These are phyloP conservation scores for Anastatica hierochuntica DNA, from an alignment of 345 rosid species.

Conservation along the genomic window DNA sequence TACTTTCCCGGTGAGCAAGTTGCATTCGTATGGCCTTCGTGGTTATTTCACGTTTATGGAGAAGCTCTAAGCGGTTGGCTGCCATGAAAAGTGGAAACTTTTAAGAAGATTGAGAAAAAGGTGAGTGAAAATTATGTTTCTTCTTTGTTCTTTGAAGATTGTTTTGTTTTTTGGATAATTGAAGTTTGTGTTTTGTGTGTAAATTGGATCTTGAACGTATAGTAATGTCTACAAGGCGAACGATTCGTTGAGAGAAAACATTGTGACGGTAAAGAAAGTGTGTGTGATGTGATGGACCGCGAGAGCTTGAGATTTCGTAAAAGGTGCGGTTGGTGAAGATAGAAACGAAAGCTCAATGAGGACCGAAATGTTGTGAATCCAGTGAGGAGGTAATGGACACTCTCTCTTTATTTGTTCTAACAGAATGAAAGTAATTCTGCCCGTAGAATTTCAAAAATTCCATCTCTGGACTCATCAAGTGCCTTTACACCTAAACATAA, in stretches of 20 bases:
- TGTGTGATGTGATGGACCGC: not conserved
- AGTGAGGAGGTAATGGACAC: no score
- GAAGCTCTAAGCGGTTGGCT: constrained; percentile 10
- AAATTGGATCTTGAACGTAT: constrained; percentile 10
- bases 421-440: constrained; percentile 79
- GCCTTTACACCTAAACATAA: no score
- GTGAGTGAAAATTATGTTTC: not conserved
- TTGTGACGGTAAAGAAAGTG: constrained; percentile 6
- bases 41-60: constrained; percentile 9
- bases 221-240: constrained; percentile 32
- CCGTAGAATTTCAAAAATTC: constrained; percentile 79
- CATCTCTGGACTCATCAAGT: constrained; percentile 83
- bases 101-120: constrained; percentile 9
- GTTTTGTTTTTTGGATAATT: not conserved
- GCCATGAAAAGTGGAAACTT: constrained; percentile 1
- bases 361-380: no score
- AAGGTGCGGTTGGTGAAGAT: no score
- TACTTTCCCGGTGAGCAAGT: constrained; percentile 2
- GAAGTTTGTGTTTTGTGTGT: not conserved
- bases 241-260: not conserved
- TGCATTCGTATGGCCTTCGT: not conserved
- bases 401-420: no score
- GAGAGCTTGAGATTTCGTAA: constrained; percentile 13
- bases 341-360: no score
- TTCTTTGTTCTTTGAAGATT: not conserved